A percentile compares a stretch with the other conserved stretches of the same genome.
Evolutionary conservation across 2,329 filamentous ascomycete species (phyloP).

Genomic region (Sporothrix humicola): DNA sequence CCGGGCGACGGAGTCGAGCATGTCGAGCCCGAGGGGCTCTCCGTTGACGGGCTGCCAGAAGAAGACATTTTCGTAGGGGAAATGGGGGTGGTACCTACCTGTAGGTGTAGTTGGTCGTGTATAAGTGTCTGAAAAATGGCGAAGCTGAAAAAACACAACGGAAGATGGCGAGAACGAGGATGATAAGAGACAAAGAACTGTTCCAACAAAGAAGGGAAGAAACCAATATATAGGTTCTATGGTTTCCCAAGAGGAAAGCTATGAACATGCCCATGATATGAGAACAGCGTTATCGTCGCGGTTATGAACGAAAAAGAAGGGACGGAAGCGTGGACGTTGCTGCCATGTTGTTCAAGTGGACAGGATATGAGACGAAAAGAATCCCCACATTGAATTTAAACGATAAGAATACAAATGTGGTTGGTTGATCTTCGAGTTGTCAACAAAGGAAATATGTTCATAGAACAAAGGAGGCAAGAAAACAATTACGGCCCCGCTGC

Average conservation of each 20-base stretch:
- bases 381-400: background rate
- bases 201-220: background rate
- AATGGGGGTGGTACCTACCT: background rate
- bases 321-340: background rate
- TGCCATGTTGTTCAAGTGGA: conserved; percentile 14
- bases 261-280: background rate
- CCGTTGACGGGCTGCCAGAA: background rate
- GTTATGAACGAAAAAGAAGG: background rate
- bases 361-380: conserved; percentile 10
- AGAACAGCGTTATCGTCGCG: background rate
- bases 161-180: background rate
- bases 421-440: background rate
- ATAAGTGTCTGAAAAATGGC: too few relatives aligned
- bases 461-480: background rate
- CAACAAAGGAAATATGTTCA: conserved; percentile 5
- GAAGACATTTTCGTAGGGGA: background rate
- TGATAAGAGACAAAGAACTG: background rate
- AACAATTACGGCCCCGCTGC: background rate
- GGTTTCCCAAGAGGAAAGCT: background rate
- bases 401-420: background rate
- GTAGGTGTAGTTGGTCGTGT: too few relatives aligned
- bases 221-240: background rate
- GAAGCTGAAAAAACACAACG: too few relatives aligned
- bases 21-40: background rate
- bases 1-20: background rate